Evolutionary conservation across 148 eudicot species (phyloP).

Genomic region (Cornus suecica): DNA sequence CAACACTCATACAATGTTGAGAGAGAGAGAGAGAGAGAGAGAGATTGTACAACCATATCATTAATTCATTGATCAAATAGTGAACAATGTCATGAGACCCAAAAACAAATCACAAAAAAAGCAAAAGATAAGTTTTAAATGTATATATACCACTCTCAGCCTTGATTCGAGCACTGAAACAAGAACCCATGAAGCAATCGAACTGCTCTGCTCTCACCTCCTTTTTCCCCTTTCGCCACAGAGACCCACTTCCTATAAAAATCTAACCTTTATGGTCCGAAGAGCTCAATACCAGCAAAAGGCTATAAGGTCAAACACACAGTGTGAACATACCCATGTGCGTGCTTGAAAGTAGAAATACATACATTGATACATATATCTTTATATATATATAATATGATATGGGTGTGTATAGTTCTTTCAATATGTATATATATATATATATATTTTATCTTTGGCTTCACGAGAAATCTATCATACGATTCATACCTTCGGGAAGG

Average conservation of each 20-base stretch:
- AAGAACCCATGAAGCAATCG: conserved; percentile 61
- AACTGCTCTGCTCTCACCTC: neutral
- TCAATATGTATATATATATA: neutral
- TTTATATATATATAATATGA: neutral
- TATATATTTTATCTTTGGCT: conserved; percentile 2
- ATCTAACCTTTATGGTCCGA: neutral
- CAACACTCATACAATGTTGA: too few relatives aligned
- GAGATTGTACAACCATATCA: neutral
- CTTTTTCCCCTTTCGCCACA: neutral
- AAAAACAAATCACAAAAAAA: neutral
- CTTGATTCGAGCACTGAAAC: conserved; percentile 59
- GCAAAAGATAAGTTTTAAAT: neutral
- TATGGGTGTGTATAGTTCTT: too few relatives aligned
- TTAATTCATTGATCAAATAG: neutral
- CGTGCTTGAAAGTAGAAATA: neutral
- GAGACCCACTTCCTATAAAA: neutral
- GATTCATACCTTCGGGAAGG: neutral
- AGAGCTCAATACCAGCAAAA: neutral
- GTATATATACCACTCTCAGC: conserved; percentile 28
- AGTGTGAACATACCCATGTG: neutral
- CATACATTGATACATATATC: neutral
- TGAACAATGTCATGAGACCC: neutral
- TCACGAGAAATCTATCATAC: conserved; percentile 18
- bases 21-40: too few relatives aligned
- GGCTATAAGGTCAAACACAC: neutral